Conservation (phyloP, 495 filamentous ascomycete species). For the Lasiosphaeris hirsuta region DNA sequence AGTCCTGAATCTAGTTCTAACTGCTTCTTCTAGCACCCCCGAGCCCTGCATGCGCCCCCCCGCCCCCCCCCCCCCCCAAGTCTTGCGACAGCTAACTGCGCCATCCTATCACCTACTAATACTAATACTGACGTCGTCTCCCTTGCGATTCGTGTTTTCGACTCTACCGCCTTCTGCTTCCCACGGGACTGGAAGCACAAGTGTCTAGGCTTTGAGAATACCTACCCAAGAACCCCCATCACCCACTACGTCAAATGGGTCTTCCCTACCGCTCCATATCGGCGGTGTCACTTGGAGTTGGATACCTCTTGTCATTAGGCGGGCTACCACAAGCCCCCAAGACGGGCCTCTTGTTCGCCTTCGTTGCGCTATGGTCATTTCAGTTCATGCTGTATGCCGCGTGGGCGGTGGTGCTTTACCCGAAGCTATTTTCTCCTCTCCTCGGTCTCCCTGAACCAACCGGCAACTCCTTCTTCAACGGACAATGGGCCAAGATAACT, state of each 20-base stretch:
- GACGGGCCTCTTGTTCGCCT: conserved; percentile 21
- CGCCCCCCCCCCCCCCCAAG: too few relatives aligned
- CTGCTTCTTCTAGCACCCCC: too few relatives aligned
- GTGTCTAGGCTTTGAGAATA: not conserved
- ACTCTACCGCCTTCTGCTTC: too few relatives aligned
- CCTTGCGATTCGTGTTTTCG: not conserved
- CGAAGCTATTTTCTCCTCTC: conserved; percentile 68
- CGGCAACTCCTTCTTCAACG: conserved; percentile 46
- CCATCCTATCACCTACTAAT: too few relatives aligned
- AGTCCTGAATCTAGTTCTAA: too few relatives aligned
- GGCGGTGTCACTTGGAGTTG: conserved; percentile 24
- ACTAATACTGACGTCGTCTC: not conserved
- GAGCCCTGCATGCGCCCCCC: too few relatives aligned
- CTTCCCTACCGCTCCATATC: conserved; percentile 24
- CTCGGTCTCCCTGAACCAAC: conserved; percentile 58
- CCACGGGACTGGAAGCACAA: too few relatives aligned
- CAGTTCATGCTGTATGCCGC: conserved; percentile 30
- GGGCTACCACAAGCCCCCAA: conserved; percentile 25
- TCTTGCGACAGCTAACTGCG: too few relatives aligned
- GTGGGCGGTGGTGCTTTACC: conserved; percentile 63
- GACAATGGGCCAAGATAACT: conserved; percentile 55
- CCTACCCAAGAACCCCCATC: not conserved
- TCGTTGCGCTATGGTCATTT: conserved; percentile 21
- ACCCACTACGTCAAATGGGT: conserved; percentile 8
- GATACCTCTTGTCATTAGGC: conserved; percentile 33